Percentiles rank a stretch among this genome's conserved stretches.
Evolutionary conservation across 2,329 filamentous ascomycete species (phyloP).

Genomic region (Rhexocercosporidium sp.): DNA sequence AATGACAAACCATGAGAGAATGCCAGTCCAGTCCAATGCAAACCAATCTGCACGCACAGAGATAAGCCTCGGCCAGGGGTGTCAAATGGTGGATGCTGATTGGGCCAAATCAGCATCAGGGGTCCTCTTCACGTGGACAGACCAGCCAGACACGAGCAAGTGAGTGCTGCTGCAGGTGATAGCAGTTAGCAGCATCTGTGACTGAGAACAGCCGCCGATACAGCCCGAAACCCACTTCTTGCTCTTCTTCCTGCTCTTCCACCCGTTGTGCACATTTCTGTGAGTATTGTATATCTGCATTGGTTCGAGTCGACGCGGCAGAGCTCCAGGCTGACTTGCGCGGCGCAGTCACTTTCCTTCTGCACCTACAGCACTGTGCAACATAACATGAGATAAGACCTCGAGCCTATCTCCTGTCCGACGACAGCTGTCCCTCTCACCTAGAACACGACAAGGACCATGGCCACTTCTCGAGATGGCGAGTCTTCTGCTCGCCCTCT

Average conservation of each 20-base stretch:
- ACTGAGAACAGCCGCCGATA: not conserved
- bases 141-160: conserved; percentile 3
- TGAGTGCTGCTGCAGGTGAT: conserved; percentile 2
- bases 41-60: not conserved
- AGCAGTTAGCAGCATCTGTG: not conserved
- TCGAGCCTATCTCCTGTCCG: conserved; percentile 11
- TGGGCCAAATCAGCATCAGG: not conserved
- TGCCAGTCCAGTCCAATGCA: too few species aligned
- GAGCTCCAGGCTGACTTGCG: conserved; percentile 14
- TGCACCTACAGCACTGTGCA: conserved; percentile 3
- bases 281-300: conserved; percentile 4
- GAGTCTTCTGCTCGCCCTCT: conserved; percentile 43
- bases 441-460: conserved; percentile 27
- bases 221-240: not conserved
- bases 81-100: not conserved
- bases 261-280: not conserved
- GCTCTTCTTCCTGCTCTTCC: not conserved
- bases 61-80: conserved; percentile 8
- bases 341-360: conserved; percentile 10
- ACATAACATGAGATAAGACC: conserved; percentile 27
- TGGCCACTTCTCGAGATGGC: conserved; percentile 43
- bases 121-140: conserved; percentile 2
- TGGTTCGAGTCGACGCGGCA: not conserved
- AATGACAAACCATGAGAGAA: not conserved
- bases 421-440: conserved; percentile 17